phyloP scores from a whole-genome alignment of 176 grass and related monocot genomes.

The Rhynchospora breviuscula region DNA sequence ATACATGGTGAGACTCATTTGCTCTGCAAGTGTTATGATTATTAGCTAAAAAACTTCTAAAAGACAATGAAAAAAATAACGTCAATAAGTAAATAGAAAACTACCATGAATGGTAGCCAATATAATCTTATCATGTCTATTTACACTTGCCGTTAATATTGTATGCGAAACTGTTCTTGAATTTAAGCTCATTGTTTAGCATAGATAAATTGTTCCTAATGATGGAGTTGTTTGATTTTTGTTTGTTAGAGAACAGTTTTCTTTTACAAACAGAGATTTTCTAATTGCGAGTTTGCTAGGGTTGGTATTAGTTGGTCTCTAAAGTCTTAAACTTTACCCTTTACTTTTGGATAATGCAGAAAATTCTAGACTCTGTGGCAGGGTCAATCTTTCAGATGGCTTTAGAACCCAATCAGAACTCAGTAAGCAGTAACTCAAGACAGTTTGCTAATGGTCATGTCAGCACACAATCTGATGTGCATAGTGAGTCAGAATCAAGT shows the following conservation, averaged over 20 bases:
- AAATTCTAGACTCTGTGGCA: conserved; percentile 61
- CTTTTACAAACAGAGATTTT: background rate
- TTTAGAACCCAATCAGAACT: conserved; percentile 56
- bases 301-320: background rate
- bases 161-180: background rate
- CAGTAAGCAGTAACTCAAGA: conserved; percentile 23
- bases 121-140: background rate
- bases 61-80: background rate
- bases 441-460: conserved; percentile 32
- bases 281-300: background rate
- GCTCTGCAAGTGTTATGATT: background rate
- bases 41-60: background rate
- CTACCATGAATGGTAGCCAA: background rate
- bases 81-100: background rate
- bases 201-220: no score
- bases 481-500: conserved; percentile 58
- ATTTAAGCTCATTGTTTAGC: background rate
- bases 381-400: conserved; percentile 83
- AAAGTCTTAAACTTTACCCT: background rate
- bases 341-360: conserved; percentile 36
- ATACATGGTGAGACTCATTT: background rate
- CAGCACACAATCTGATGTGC: conserved; percentile 30
- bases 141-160: background rate
- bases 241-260: background rate
- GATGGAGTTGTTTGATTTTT: background rate